These are phyloP conservation scores for Ploettnerulaceae sp. DNA, from an alignment of 2,329 filamentous ascomycete species.

Conservation along the genomic window DNA sequence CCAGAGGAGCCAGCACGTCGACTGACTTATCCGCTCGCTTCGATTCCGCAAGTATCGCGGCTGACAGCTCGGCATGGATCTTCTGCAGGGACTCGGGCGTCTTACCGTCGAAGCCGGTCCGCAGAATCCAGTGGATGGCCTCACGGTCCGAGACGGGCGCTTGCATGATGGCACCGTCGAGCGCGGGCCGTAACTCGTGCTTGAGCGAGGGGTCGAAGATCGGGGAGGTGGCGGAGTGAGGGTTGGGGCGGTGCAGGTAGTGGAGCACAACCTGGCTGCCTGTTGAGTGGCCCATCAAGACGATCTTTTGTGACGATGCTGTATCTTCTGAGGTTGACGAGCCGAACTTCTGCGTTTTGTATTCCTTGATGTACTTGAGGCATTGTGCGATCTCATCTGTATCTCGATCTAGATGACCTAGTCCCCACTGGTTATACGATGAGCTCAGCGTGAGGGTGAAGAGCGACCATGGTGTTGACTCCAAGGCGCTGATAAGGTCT, in stretches of 20 bases:
- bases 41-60: background rate
- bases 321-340: background rate
- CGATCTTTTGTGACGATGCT: background rate
- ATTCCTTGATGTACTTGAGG: background rate
- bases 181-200: background rate
- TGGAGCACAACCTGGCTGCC: constrained; percentile 5
- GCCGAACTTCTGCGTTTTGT: background rate
- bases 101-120: constrained; percentile 31
- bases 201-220: background rate
- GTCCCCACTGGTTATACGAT: constrained; percentile 36
- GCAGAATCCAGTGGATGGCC: constrained; percentile 33
- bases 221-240: background rate
- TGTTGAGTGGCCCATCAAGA: constrained; percentile 2
- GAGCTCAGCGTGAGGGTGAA: constrained; percentile 39
- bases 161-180: constrained; percentile 6
- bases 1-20: background rate
- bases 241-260: constrained; percentile 1
- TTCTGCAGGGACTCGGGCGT: constrained; percentile 35
- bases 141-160: constrained; percentile 1
- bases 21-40: background rate
- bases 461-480: constrained; percentile 36
- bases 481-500: constrained; percentile 39
- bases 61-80: background rate
- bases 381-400: constrained; percentile 36
- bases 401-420: constrained; percentile 36